phyloP scores from a whole-genome alignment of 2,329 filamentous ascomycete genomes.

The Colletotrichum sp. region DNA sequence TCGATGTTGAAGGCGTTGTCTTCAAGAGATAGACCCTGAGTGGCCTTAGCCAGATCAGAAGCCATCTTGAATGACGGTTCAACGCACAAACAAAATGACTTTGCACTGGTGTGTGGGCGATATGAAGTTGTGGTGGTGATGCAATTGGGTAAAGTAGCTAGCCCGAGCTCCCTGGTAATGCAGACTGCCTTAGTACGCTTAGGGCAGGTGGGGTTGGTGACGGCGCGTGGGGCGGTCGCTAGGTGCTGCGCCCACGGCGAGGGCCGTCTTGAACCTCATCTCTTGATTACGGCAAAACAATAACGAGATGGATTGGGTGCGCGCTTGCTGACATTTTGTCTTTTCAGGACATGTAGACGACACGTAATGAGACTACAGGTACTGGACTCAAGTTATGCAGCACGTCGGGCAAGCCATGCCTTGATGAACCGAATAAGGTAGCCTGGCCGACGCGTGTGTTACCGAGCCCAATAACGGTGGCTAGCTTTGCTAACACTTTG shows the following conservation, averaged over 20 bases:
- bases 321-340: background rate
- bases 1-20: constrained; percentile 49
- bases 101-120: background rate
- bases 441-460: background rate
- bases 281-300: background rate
- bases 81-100: background rate
- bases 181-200: background rate
- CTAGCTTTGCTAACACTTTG: background rate
- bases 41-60: constrained; percentile 14
- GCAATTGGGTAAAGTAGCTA: background rate
- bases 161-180: background rate
- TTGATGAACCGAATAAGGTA: background rate
- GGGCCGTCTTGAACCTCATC: background rate
- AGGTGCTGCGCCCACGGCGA: background rate
- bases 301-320: background rate
- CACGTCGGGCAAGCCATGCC: background rate
- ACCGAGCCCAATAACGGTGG: background rate
- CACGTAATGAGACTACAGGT: background rate
- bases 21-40: constrained; percentile 14
- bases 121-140: background rate
- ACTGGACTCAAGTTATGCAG: background rate
- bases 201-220: background rate
- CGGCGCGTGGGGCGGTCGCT: background rate
- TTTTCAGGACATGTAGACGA: background rate
- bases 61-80: constrained; percentile 8